Evolutionary conservation across 2,329 filamentous ascomycete species (phyloP).

Genomic region (Periconia digitata): DNA sequence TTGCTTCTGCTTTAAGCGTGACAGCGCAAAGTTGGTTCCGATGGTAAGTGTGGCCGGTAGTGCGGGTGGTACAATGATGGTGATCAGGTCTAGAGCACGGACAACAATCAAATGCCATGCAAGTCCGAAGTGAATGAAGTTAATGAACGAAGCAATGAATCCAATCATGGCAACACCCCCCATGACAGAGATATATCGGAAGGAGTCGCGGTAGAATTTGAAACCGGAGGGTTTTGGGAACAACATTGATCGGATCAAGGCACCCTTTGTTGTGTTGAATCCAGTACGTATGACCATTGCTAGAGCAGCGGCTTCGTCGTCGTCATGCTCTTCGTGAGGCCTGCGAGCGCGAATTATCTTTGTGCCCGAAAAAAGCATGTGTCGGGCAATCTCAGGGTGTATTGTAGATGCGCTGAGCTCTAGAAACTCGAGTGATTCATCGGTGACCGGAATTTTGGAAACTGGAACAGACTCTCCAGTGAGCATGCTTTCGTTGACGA

Average conservation of each 20-base stretch:
- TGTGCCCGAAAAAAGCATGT: conserved; percentile 93
- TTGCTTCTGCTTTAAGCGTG: conserved; percentile 79
- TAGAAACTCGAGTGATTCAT: conserved; percentile 75
- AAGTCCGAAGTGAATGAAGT: conserved; percentile 83
- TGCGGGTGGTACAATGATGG: conserved; percentile 94
- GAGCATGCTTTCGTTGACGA: conserved; percentile 99
- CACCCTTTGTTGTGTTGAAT: conserved; percentile 97
- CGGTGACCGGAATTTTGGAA: conserved; percentile 82
- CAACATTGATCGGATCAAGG: conserved; percentile 93
- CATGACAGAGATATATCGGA: conserved; percentile 98
- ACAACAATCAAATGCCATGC: conserved; percentile 90
- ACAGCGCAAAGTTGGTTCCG: conserved; percentile 91
- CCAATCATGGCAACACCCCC: conserved; percentile 80
- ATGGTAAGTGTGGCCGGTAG: conserved; percentile 94
- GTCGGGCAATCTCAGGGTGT: conserved; percentile 77
- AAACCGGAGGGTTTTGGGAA: conserved; percentile 98
- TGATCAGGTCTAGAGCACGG: conserved; percentile 90
- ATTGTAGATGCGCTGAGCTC: conserved; percentile 81
- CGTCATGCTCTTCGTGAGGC: conserved; percentile 81
- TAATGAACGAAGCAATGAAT: conserved; percentile 87
- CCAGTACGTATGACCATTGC: conserved; percentile 92
- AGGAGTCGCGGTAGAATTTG: conserved; percentile 97
- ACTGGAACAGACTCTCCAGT: conserved; percentile 97
- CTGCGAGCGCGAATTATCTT: conserved; percentile 89
- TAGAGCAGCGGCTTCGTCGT: conserved; percentile 86